These are phyloP conservation scores for Pyrenophora graminea DNA, from an alignment of 2,329 filamentous ascomycete genomes.

Conservation along the genomic window DNA sequence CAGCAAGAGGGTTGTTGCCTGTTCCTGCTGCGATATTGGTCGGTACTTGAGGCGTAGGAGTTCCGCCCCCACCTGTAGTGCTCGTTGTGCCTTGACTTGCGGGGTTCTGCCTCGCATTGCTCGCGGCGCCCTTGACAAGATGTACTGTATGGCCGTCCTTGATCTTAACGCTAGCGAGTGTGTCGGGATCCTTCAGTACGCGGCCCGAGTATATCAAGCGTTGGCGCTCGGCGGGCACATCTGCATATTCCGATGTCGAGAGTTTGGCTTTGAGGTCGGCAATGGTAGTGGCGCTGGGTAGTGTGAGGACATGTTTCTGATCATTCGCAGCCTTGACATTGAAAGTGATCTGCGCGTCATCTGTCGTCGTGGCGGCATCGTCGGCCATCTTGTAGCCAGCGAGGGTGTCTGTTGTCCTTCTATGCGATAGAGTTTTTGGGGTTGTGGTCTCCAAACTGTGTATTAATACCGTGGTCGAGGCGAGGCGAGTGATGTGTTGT, in stretches of 20 bases:
- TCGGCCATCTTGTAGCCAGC: constrained; percentile 63
- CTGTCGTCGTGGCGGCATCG: constrained; percentile 56
- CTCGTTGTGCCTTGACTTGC: constrained; percentile 52
- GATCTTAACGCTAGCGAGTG: constrained; percentile 85
- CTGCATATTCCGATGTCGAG: constrained; percentile 77
- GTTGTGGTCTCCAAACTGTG: background rate
- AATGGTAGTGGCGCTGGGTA: constrained; percentile 75
- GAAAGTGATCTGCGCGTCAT: constrained; percentile 85
- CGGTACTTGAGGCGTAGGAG: constrained; percentile 66
- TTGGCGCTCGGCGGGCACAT: constrained; percentile 85
- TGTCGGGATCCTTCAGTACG: constrained; percentile 93
- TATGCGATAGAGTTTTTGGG: background rate
- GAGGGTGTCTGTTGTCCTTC: constrained; percentile 3
- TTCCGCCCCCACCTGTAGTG: constrained; percentile 45
- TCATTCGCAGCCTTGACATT: constrained; percentile 97
- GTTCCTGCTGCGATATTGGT: constrained; percentile 78
- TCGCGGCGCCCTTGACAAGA: constrained; percentile 93
- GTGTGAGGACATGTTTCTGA: constrained; percentile 79
- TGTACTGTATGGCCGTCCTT: constrained; percentile 95
- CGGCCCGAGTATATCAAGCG: constrained; percentile 96
- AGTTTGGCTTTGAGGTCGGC: constrained; percentile 89
- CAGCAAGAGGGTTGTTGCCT: constrained; percentile 85
- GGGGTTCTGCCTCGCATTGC: constrained; percentile 69
- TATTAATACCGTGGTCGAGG: constrained; percentile 6
- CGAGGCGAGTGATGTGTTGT: background rate